These are phyloP conservation scores for Cryphonectria japonica DNA, from an alignment of 2,329 filamentous ascomycete genomes.

Conservation along the genomic window DNA sequence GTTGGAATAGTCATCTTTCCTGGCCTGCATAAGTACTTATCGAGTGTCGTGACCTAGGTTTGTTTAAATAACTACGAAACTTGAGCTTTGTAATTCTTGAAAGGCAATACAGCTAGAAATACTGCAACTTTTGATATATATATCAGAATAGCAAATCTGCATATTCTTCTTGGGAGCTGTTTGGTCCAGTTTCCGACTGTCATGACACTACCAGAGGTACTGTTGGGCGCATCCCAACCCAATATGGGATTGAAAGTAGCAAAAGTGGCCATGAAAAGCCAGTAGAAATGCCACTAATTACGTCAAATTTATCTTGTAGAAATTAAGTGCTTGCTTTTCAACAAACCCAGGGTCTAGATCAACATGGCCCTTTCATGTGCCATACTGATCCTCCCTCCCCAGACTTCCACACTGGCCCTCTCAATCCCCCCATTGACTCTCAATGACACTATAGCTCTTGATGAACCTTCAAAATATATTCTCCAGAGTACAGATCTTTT, in stretches of 20 bases:
- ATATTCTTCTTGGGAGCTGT: no score
- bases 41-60: background rate
- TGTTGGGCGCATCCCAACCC: background rate
- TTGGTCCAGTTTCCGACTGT: background rate
- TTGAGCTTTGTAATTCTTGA: no score
- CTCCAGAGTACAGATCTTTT: background rate
- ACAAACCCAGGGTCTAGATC: background rate
- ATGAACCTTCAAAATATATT: background rate
- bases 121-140: no score
- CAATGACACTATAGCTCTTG: background rate
- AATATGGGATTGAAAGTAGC: background rate
- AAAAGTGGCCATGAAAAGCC: background rate
- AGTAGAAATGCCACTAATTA: background rate
- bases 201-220: no score
- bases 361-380: background rate
- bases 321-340: background rate
- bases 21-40: background rate
- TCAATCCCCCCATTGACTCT: background rate
- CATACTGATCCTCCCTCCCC: background rate
- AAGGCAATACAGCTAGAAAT: no score
- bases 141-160: no score
- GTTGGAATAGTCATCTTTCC: background rate
- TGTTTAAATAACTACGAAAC: no score
- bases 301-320: background rate
- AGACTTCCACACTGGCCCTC: background rate